Evolutionary conservation across 2,329 filamentous ascomycete genomes (phyloP).

Genomic region (Fusarium fujikuroi): DNA sequence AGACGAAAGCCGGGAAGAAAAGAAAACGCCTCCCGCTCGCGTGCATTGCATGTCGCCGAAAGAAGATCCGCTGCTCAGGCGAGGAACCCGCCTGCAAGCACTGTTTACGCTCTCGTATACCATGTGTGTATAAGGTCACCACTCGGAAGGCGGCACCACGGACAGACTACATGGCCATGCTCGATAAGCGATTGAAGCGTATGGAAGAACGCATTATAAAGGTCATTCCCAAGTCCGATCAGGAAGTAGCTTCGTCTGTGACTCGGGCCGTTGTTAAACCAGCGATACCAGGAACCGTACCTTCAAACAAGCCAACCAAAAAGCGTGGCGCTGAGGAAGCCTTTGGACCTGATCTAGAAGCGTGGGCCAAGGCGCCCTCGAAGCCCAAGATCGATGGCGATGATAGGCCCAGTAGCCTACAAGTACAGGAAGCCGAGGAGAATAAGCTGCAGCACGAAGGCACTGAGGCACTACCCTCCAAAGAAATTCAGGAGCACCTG

Average conservation of each 20-base stretch:
- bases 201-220: slow-evolving; percentile 99
- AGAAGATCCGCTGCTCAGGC: slow-evolving; percentile 97
- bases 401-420: slow-evolving; percentile 59
- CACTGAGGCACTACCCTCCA: slow-evolving; percentile 80
- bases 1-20: slow-evolving; percentile 95
- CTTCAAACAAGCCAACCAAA: slow-evolving; percentile 65
- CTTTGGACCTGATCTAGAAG: slow-evolving; percentile 82
- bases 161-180: slow-evolving; percentile 99
- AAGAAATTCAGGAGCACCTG: slow-evolving; percentile 91
- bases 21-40: slow-evolving; percentile 91
- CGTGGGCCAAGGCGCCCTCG: slow-evolving; percentile 75
- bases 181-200: slow-evolving; percentile 92
- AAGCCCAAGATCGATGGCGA: slow-evolving; percentile 61
- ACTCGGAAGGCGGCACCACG: slow-evolving; percentile 92
- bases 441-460: slow-evolving; percentile 84
- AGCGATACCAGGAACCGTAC: slow-evolving; percentile 67
- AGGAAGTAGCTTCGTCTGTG: slow-evolving; percentile 73
- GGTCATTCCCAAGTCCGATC: slow-evolving; percentile 87
- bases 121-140: slow-evolving; percentile 97
- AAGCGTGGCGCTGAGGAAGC: slow-evolving; percentile 90
- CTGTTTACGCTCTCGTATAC: slow-evolving; percentile 89
- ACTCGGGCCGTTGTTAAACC: slow-evolving; percentile 88
- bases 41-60: slow-evolving; percentile 93
- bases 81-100: slow-evolving; percentile 99
- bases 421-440: slow-evolving; percentile 76